Evolutionary conservation across 2,329 filamentous ascomycete species (phyloP), one percentile per base, ranked within the genome.

Genomic region (Xylaria sp.): DNA sequence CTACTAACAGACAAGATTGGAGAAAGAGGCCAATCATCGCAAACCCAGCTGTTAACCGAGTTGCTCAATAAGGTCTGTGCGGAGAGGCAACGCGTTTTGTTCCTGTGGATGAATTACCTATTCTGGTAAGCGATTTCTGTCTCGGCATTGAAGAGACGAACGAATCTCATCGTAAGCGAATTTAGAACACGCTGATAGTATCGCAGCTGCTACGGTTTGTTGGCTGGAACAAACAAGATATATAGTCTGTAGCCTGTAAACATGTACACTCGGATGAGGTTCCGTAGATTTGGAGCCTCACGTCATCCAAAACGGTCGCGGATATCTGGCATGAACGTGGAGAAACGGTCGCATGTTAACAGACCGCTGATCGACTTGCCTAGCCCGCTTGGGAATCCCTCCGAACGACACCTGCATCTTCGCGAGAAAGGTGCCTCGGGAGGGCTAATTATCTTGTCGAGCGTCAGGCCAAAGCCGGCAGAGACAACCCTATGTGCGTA

Each of bases 291-390:
- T 72, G 69, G 62, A 72, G 69, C 67, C 69, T 72, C 67, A 72
- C 54, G 63, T 65, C 59, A 69, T 66, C 44, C 54, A 56, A 72
- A 46, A 70, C 61, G 57, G 34, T 72, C 59, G 67, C 67, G 64
- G 69, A 72, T 72, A 72, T 72, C 67, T 70, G 59, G 69, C 69
- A 72, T 72, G 58, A 67, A 66, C 69, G 67, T 69, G 67, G 69
- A 69, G 64, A 72, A 67, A 48, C 20, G 69, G 69, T 61, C 69
- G 69, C 69, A 72, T 69, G 62, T 67, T 46, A 54, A 58, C 60
- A 69, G 69, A 67, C 69, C 69, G 69, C 69, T 60, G 69, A 72
- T 72, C 69, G 44, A 55, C 67, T 67, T 55, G 58, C 46, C 69
- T 66, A 70, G 64, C 69, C 64, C 23, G 41, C 64, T 65, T 69